Conservation (phyloP, 805 yeast species). For the Saccharomycopsis sp. region DNA sequence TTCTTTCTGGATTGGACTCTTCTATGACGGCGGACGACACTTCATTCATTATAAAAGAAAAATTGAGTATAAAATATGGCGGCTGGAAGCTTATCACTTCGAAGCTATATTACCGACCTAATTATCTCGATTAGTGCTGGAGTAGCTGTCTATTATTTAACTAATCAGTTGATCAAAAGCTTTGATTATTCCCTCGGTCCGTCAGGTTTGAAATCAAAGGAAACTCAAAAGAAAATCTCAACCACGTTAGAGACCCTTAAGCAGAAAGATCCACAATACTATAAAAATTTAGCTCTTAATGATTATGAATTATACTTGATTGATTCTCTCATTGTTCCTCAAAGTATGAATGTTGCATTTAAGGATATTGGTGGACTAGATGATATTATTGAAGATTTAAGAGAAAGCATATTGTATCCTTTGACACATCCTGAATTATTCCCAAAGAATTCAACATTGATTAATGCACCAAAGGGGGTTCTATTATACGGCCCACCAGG, state of each 20-base stretch:
- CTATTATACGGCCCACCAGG: conserved; percentile 94
- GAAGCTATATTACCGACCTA: conserved; percentile 36
- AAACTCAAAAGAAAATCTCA: conserved; percentile 53
- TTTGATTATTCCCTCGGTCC: conserved; percentile 27
- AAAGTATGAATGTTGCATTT: conserved; percentile 71
- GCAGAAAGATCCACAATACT: conserved; percentile 48
- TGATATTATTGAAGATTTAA: conserved; percentile 70
- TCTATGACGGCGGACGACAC: too few relatives aligned
- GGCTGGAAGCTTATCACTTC: conserved; percentile 31
- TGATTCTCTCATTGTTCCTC: conserved; percentile 74
- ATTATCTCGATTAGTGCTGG: conserved; percentile 56
- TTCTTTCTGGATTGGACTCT: too few relatives aligned
- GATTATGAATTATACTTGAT: conserved; percentile 74
- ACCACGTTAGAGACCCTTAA: conserved; percentile 52
- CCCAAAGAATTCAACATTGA: conserved; percentile 54
- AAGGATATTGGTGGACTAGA: conserved; percentile 88
- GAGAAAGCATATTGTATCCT: conserved; percentile 86
- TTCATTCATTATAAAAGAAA: too few relatives aligned
- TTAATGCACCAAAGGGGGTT: conserved; percentile 94
- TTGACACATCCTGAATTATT: conserved; percentile 70
- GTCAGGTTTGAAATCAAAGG: conserved; percentile 43
- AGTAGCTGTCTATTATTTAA: conserved; percentile 58
- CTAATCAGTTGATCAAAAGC: conserved; percentile 35
- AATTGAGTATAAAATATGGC: conserved; percentile 13
- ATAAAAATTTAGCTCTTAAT: conserved; percentile 42